Evolutionary conservation across 805 yeast species (phyloP), one percentile per base, ranked within the genome.

Genomic region (Wickerhamiella azymoides): DNA sequence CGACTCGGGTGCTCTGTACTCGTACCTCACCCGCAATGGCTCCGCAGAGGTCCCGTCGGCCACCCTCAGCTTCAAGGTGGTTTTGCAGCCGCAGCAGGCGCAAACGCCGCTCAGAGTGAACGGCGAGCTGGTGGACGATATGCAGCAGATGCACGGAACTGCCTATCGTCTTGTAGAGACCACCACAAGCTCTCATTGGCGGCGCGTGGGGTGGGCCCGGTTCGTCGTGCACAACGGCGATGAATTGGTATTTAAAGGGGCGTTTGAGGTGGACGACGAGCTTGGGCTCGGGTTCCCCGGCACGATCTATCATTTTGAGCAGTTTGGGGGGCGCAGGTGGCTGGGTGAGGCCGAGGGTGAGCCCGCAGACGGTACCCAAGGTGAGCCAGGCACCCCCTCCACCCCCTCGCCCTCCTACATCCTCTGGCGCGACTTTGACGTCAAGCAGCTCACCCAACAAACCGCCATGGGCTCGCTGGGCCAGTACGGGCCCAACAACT

Each of bases 161-260:
- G 63, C 61, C 2, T 60, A 52, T 37, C 51, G 63, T n/a, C 41
- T 44, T 17, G 49, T 53, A n/a, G 39, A 43, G 25, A 37, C 49
- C 13, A 45, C 13, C 2, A 19, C 18, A 4, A 24, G 36, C 16
- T 11, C 28, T 5, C 32, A 36, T 14, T 60, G 51, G 48, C 40
- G 37, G 19, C 50, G 50, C 10, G 63, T 61, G 2, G 65, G 65
- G 6, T 59, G 62, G 62, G 62, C 65, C 11, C 53, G 65, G 14
- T 42, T 59, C 11, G 49, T 53, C 4, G 51, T 59, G 21, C 45
- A 45, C 41, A 33, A 51, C 25, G 53, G 45, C 21, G 37, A 57
- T 8, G 49, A 53, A 17, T 14, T 42, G 13, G 25, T 19, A 6
- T 21, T 33, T 21, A 45, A 44, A 17, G 65, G 64, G 13, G 46